A percentile compares a stretch with the other conserved stretches of the same genome.
Evolutionary conservation across 2,329 filamentous ascomycete genomes (phyloP).

Genomic region (Botrytis hyacinthi): DNA sequence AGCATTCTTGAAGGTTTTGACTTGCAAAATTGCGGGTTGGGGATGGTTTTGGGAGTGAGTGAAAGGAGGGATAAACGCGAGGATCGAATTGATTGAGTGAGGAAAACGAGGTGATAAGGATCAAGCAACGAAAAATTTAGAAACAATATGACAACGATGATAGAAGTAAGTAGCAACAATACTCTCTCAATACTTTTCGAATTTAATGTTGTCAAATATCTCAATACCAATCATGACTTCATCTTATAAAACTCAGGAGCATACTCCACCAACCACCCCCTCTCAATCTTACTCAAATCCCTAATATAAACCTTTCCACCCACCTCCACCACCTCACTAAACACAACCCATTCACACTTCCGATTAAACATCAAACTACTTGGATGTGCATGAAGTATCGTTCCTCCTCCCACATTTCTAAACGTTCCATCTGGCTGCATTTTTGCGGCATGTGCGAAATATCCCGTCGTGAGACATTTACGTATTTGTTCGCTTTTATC

Average conservation of each 20-base stretch:
- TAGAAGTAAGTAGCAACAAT: background rate
- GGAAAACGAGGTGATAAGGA: background rate
- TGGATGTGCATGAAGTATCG: constrained; percentile 81
- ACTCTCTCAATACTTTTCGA: background rate
- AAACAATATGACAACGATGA: background rate
- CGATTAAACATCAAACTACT: constrained; percentile 94
- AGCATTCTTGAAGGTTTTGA: background rate
- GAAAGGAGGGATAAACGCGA: fast-evolving
- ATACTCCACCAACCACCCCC: constrained; percentile 87
- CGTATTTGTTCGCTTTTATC: constrained; percentile 71
- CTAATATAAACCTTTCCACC: constrained; percentile 84
- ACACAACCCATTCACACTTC: constrained; percentile 95
- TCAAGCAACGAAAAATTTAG: background rate
- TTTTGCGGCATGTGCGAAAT: constrained; percentile 87
- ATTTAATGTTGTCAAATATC: background rate
- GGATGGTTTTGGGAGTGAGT: fast-evolving
- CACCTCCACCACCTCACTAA: constrained; percentile 90
- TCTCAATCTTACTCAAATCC: constrained; percentile 91
- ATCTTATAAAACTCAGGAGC: constrained; percentile 78
- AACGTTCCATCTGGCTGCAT: constrained; percentile 95
- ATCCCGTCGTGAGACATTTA: constrained; percentile 82
- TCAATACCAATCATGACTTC: constrained; percentile 2
- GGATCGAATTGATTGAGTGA: background rate
- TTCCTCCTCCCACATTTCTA: constrained; percentile 76
- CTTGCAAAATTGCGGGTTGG: background rate